phyloP scores from a whole-genome alignment of 805 yeast species.

The Yarrowia osloensis region DNA sequence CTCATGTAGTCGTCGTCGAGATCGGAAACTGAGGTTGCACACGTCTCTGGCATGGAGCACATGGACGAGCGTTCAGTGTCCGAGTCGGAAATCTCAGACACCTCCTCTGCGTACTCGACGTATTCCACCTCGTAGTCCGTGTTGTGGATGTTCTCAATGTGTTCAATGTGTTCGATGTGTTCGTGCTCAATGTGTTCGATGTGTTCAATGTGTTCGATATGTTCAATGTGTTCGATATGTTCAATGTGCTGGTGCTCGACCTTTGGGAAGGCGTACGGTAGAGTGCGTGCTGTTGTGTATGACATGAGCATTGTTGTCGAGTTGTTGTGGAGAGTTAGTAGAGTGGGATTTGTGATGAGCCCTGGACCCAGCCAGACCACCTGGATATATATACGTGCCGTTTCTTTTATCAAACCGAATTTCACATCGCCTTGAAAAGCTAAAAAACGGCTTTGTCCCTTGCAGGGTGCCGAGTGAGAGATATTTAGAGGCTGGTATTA shows the following conservation, averaged over 20 bases:
- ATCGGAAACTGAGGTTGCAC: not conserved
- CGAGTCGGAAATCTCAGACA: not conserved
- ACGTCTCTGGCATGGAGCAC: not conserved
- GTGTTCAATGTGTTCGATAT: not conserved
- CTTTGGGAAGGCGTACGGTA: not conserved
- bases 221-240: not conserved
- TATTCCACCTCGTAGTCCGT: slow-evolving; percentile 12
- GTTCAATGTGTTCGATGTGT: not conserved
- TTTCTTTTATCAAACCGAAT: slow-evolving; percentile 6
- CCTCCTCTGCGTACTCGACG: slow-evolving; percentile 11
- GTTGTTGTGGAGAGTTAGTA: not conserved
- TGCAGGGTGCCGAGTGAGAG: slow-evolving; percentile 15
- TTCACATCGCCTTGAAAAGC: slow-evolving; percentile 18
- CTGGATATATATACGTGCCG: not conserved
- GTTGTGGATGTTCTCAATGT: not conserved
- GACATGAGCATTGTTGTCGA: slow-evolving; percentile 1
- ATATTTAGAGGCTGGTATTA: not conserved
- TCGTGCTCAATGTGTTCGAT: not conserved
- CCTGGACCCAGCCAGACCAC: not conserved
- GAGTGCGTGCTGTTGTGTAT: not conserved
- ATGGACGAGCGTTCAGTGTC: not conserved
- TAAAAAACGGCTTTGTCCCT: slow-evolving; percentile 12
- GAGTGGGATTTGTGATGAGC: not conserved
- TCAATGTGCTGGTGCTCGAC: not conserved
- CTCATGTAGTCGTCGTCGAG: slow-evolving; percentile 5